These are phyloP conservation scores for Fusarium xyrophilum DNA, from an alignment of 2,329 filamentous ascomycete genomes.

Conservation along the genomic window DNA sequence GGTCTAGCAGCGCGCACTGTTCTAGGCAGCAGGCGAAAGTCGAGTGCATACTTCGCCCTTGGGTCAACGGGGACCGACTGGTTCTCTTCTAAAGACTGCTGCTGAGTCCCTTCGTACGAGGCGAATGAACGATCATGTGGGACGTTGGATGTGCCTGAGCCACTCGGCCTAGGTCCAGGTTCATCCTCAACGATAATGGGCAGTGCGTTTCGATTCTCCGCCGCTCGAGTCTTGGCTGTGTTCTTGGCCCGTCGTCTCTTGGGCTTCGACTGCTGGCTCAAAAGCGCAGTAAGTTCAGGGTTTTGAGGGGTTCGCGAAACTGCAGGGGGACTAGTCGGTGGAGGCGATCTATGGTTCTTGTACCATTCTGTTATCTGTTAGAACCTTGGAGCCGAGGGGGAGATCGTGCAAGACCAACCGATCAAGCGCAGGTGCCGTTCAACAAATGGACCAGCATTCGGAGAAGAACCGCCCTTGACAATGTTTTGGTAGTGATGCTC, in stretches of 20 bases:
- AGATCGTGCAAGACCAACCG: constrained; percentile 20
- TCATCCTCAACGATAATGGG: background rate
- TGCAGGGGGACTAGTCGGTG: constrained; percentile 5
- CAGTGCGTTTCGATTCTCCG: background rate
- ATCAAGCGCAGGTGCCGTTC: constrained; percentile 42
- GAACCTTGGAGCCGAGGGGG: background rate
- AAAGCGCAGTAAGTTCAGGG: constrained; percentile 1
- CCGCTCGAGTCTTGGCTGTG: background rate
- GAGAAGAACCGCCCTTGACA: constrained; percentile 46
- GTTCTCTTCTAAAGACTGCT: background rate
- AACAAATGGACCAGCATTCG: constrained; percentile 47
- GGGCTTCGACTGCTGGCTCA: background rate
- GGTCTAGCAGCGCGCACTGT: background rate
- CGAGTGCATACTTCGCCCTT: background rate
- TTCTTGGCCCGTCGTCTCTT: constrained; percentile 6
- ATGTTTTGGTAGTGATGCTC: constrained; percentile 57
- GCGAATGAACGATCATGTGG: background rate
- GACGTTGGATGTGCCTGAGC: background rate
- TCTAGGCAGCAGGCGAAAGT: background rate
- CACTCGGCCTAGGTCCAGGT: background rate
- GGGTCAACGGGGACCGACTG: background rate
- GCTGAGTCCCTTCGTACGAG: background rate
- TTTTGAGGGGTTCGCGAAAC: background rate
- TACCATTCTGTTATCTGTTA: constrained; percentile 29
- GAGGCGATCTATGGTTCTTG: constrained; percentile 10